These are phyloP conservation scores for Magnolia officinalis DNA, from an alignment of 164 flowering plant genomes.

Conservation along the genomic window DNA sequence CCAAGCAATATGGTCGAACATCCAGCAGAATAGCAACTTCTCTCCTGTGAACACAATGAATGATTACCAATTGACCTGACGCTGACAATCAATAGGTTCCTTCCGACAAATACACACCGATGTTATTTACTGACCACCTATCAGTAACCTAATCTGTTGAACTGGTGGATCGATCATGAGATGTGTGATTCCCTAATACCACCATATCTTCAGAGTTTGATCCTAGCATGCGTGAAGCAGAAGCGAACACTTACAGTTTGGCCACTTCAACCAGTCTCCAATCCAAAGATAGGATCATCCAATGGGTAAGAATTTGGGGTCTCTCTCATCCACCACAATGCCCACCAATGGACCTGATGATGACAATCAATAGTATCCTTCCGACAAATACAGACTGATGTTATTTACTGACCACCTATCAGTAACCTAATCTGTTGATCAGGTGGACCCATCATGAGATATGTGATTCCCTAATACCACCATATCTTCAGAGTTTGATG, in stretches of 20 bases:
- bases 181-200: neutral
- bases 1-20: no score
- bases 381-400: neutral
- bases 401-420: neutral
- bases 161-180: neutral
- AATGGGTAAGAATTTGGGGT: neutral
- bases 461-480: neutral
- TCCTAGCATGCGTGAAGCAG: neutral
- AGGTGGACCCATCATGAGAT: neutral
- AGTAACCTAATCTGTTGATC: neutral
- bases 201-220: neutral
- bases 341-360: neutral
- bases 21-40: no score
- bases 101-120: neutral
- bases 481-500: neutral
- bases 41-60: no score
- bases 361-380: neutral
- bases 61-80: no score
- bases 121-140: neutral
- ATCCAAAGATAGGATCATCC: neutral
- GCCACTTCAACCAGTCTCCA: neutral
- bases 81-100: neutral
- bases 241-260: neutral
- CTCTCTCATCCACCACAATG: neutral
- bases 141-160: neutral